Evolutionary conservation across 148 eudicot species (phyloP).

Genomic region (Fallopia convolvulus): DNA sequence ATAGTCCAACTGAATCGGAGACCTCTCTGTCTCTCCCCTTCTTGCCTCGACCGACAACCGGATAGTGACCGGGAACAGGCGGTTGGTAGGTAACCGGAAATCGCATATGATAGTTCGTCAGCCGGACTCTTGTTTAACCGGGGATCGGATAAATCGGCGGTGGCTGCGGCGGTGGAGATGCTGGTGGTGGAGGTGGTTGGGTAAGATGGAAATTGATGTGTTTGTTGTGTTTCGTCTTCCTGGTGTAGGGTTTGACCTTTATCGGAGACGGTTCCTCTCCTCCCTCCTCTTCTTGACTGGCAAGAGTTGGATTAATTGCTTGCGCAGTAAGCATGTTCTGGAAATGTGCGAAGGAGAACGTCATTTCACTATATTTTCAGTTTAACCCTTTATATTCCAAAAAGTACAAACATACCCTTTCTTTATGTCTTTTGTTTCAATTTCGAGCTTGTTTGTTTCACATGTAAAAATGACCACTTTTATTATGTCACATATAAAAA

Average conservation of each 20-base stretch:
- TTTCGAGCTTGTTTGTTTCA: too few relatives aligned
- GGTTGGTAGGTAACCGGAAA: constrained; percentile 11
- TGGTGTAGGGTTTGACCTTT: constrained; percentile 9
- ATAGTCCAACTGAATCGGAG: constrained; percentile 27
- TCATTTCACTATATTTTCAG: neutral
- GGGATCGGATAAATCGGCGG: neutral
- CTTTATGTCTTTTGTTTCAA: neutral
- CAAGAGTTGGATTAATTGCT: constrained; percentile 11
- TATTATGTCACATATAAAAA: too few relatives aligned
- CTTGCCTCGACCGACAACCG: constrained; percentile 23
- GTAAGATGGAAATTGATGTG: constrained; percentile 3
- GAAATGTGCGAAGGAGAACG: neutral
- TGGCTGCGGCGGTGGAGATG: neutral
- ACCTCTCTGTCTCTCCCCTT: constrained; percentile 8
- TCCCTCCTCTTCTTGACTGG: constrained; percentile 8
- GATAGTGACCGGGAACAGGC: constrained; percentile 24
- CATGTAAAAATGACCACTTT: too few relatives aligned
- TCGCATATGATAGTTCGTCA: constrained; percentile 14
- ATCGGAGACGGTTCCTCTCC: constrained; percentile 11
- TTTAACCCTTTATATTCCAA: neutral
- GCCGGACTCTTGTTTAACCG: neutral
- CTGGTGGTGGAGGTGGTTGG: constrained; percentile 2
- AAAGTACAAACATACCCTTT: neutral
- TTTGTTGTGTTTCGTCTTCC: constrained; percentile 7
- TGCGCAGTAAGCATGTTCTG: constrained; percentile 5